These are phyloP conservation scores for Trichophyton rubrum DNA, from an alignment of 2,329 filamentous ascomycete species.

Conservation along the genomic window DNA sequence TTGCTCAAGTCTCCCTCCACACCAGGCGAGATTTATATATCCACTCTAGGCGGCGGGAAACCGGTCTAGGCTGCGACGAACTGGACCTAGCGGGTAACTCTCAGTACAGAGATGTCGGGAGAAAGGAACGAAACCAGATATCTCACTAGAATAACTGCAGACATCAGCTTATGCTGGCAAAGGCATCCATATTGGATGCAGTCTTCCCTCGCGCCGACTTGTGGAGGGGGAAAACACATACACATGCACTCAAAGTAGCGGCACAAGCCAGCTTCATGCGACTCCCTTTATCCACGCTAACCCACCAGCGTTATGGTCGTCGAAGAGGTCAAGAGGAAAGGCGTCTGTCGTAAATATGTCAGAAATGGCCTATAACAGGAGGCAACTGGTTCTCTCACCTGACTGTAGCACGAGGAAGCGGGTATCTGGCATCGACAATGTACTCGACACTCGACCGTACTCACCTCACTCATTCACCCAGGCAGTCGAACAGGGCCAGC, in stretches of 20 bases:
- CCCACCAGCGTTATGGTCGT: background rate
- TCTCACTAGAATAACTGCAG: background rate
- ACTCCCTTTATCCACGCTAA: background rate
- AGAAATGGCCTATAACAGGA: background rate
- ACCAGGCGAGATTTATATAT: background rate
- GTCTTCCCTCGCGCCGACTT: background rate
- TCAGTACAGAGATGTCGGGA: background rate
- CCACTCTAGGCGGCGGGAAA: background rate
- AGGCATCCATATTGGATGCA: background rate
- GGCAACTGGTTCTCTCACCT: background rate
- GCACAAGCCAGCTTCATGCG: background rate
- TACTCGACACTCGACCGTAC: background rate
- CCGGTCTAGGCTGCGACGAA: background rate
- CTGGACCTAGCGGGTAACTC: no score
- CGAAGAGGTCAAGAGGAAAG: background rate
- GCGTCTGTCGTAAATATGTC: background rate
- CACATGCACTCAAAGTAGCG: background rate
- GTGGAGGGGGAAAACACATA: background rate
- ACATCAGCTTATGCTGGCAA: background rate
- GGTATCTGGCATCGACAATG: background rate
- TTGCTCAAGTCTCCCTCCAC: background rate
- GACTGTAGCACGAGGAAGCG: background rate
- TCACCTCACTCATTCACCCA: background rate
- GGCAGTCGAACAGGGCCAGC: background rate
- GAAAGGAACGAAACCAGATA: background rate